A percentile compares a stretch with the other conserved stretches of the same genome.
These are phyloP conservation scores for Solanum raphanifolium DNA, from an alignment of 257 asterid genomes.

Conservation along the genomic window DNA sequence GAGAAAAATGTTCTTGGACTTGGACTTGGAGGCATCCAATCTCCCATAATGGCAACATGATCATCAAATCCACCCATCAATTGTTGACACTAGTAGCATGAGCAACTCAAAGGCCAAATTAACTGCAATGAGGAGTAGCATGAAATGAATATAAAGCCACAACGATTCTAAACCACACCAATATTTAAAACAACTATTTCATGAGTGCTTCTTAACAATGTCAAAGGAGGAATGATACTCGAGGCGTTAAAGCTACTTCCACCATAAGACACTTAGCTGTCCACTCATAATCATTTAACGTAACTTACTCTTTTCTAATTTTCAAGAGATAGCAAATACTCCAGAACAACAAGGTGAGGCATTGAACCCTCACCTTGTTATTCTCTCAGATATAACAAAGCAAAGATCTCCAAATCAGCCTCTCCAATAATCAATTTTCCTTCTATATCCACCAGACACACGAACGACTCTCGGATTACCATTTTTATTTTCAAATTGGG, in stretches of 20 bases:
- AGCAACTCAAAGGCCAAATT: slow-evolving; percentile 3
- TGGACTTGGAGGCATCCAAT: slow-evolving; percentile 61
- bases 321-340: neutral
- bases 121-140: neutral
- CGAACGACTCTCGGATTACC: neutral
- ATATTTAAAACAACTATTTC: neutral
- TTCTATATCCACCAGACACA: neutral
- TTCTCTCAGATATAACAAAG: neutral
- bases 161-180: neutral
- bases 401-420: neutral
- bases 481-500: neutral
- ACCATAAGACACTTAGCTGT: neutral
- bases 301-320: neutral
- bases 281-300: neutral
- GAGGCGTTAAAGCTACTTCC: neutral
- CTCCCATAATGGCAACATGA: slow-evolving; percentile 56
- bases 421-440: neutral
- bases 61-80: slow-evolving; percentile 67
- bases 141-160: slow-evolving; percentile 3
- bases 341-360: neutral
- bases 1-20: slow-evolving; percentile 42
- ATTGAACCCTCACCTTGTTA: too few relatives aligned
- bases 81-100: neutral
- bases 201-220: neutral
- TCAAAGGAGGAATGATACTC: neutral